phyloP scores from a whole-genome alignment of 1,139 yeast species.

The Saccharomyces hybrid region DNA sequence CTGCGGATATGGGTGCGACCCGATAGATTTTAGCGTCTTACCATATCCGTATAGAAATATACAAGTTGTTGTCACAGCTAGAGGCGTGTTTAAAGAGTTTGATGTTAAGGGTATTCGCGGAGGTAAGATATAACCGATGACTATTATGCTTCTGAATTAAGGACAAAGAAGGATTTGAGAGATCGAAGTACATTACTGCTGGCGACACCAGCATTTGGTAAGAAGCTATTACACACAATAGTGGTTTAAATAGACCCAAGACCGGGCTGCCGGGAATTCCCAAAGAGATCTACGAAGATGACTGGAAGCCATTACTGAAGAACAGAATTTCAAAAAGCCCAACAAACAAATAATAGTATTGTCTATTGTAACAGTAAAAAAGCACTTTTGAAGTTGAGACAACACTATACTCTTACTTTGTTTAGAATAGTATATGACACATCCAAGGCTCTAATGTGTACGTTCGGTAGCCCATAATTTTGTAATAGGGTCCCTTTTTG shows the following conservation, averaged over 20 bases:
- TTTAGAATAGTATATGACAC: background rate
- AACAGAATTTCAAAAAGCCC: slow-evolving; percentile 47
- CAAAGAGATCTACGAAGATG: slow-evolving; percentile 46
- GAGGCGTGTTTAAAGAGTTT: slow-evolving; percentile 82
- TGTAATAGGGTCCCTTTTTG: too few species aligned
- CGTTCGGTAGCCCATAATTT: too few species aligned
- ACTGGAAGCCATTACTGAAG: slow-evolving; percentile 55
- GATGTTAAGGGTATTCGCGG: slow-evolving; percentile 78
- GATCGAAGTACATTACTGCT: slow-evolving; percentile 25
- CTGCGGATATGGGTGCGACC: slow-evolving; percentile 47
- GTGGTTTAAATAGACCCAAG: slow-evolving; percentile 37
- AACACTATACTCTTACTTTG: background rate
- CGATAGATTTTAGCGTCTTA: slow-evolving; percentile 71
- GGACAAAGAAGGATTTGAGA: slow-evolving; percentile 44
- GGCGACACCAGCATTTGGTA: slow-evolving; percentile 33
- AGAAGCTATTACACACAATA: slow-evolving; percentile 46
- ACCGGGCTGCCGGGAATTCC: slow-evolving; percentile 64
- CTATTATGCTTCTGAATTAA: slow-evolving; percentile 72
- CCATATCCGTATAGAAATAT: slow-evolving; percentile 91
- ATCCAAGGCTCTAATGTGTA: too few species aligned
- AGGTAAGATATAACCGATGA: slow-evolving; percentile 81
- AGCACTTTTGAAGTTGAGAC: background rate
- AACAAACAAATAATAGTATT: background rate
- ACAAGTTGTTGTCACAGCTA: slow-evolving; percentile 84
- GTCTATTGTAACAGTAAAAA: background rate